phyloP scores from a whole-genome alignment of 176 grass and related monocot species.

The Alopecurus myosuroides region DNA sequence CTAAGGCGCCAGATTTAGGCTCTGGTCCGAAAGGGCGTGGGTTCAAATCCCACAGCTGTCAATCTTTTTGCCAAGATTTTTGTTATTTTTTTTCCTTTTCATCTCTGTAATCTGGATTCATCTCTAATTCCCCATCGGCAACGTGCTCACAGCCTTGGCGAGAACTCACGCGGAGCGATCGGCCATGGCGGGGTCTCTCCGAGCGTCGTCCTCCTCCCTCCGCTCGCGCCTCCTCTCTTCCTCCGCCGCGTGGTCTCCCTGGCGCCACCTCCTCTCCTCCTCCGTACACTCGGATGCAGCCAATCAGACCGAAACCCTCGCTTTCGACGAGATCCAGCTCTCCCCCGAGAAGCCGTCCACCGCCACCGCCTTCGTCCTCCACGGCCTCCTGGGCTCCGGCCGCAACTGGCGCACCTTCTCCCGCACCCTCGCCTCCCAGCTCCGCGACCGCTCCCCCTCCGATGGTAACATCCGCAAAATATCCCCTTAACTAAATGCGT shows the following conservation, averaged over 20 bases:
- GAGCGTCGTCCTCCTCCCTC: constrained; percentile 43
- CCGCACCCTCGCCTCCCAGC: constrained; percentile 63
- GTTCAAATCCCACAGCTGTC: constrained; percentile 99
- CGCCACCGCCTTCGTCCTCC: constrained; percentile 82
- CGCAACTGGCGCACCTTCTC: constrained; percentile 93
- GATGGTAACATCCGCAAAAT: constrained; percentile 35
- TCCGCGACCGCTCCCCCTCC: constrained; percentile 53
- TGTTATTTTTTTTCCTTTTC: background rate
- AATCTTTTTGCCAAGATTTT: background rate
- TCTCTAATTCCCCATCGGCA: background rate
- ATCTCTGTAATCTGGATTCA: background rate
- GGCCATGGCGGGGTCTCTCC: constrained; percentile 60
- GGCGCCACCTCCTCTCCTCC: constrained; percentile 45
- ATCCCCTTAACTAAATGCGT: background rate
- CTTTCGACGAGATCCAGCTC: constrained; percentile 78
- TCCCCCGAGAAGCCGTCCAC: constrained; percentile 48
- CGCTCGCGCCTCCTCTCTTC: constrained; percentile 34
- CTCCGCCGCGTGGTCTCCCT: constrained; percentile 20
- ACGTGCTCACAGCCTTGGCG: background rate
- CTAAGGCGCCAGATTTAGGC: constrained; percentile 99
- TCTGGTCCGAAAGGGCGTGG: constrained; percentile 99
- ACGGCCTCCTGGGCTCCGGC: constrained; percentile 85
- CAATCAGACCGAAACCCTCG: constrained; percentile 60
- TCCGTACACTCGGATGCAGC: constrained; percentile 19
- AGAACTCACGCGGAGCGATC: background rate